Percentiles rank a stretch among this genome's conserved stretches.
Conservation (phyloP, 129 eudicot genomes). For the Arctium lappa region DNA sequence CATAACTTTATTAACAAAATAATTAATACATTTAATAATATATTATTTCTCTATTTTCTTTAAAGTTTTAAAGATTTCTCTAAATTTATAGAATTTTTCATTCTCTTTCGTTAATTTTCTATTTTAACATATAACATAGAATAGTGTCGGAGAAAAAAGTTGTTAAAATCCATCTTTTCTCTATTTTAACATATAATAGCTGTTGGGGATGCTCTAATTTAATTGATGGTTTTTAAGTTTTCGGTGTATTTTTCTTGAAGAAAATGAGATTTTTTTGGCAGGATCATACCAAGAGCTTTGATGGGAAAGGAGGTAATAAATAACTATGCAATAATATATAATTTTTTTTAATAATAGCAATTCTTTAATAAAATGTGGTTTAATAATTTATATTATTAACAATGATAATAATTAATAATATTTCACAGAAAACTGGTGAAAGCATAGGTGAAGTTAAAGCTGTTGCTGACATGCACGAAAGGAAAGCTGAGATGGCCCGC, state of each 20-base stretch:
- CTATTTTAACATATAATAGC: no score
- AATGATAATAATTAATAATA: neutral
- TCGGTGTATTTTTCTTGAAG: neutral
- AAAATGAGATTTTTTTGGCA: slow-evolving; percentile 19
- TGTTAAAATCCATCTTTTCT: no score
- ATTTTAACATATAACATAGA: no score
- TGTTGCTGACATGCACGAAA: slow-evolving; percentile 79
- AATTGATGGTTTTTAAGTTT: neutral
- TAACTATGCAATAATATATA: neutral
- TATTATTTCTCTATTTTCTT: no score
- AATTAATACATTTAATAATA: no score
- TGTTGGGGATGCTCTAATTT: neutral
- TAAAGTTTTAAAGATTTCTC: no score
- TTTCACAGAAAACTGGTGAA: slow-evolving; percentile 60
- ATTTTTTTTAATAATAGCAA: neutral
- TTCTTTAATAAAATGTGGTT: neutral
- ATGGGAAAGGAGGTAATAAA: slow-evolving; percentile 59
- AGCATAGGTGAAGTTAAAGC: slow-evolving; percentile 61
- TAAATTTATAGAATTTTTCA: no score
- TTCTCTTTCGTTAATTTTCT: no score
- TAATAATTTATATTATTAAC: neutral
- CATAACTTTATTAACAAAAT: no score
- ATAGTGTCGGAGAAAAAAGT: no score
- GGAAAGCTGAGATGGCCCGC: slow-evolving; percentile 92
- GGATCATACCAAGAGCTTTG: slow-evolving; percentile 70